A percentile compares a stretch with the other conserved stretches of the same genome.
Conservation (phyloP, 768 basidiomycete species). For the Neoboletus magnificus region DNA sequence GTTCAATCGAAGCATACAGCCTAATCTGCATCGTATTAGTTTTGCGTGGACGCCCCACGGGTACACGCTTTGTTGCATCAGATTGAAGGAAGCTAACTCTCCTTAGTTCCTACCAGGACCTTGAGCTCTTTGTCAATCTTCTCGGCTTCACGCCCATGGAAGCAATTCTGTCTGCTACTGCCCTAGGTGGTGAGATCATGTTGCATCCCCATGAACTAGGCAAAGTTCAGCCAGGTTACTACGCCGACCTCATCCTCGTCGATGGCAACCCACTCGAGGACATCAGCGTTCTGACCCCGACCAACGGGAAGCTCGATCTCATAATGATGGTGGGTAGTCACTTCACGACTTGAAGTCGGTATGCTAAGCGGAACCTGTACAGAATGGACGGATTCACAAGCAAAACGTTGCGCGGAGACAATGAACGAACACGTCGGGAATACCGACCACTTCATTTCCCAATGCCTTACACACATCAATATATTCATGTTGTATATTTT, state of each 20-base stretch:
- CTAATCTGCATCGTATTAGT: constrained; percentile 6
- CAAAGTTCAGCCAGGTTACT: constrained; percentile 36
- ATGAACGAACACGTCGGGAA: not conserved
- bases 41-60: constrained; percentile 35
- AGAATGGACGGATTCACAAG: constrained; percentile 31
- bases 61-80: not conserved
- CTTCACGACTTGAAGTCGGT: not conserved
- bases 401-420: not conserved
- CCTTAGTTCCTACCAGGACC: constrained; percentile 34
- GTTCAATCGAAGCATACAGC: not conserved
- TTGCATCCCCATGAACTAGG: constrained; percentile 35
- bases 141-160: constrained; percentile 37
- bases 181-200: constrained; percentile 37
- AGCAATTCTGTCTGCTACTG: constrained; percentile 34
- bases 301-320: constrained; percentile 32
- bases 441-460: not conserved
- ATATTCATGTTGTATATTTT: not conserved
- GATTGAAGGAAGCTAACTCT: not conserved
- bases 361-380: not conserved
- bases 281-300: constrained; percentile 30
- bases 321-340: constrained; percentile 31
- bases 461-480: too few species aligned
- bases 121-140: constrained; percentile 36
- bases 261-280: constrained; percentile 37
- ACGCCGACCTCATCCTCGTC: constrained; percentile 36